Conservation (phyloP, 176 grass and related monocot species). For the Aegilops tauschii region DNA sequence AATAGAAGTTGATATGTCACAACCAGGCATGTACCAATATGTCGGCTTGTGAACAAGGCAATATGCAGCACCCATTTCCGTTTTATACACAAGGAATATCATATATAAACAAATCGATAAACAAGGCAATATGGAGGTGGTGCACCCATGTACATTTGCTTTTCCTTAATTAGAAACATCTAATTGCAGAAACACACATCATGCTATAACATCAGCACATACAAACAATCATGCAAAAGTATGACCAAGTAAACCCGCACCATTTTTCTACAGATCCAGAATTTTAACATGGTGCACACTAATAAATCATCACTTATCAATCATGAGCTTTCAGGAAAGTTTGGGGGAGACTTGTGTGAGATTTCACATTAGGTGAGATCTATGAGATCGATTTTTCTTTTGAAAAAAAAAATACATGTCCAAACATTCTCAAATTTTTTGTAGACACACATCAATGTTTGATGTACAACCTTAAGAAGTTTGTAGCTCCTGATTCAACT, state of each 20-base stretch:
- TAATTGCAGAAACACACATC: neutral
- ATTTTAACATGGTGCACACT: neutral
- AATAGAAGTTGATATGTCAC: slow-evolving; percentile 1
- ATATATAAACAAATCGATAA: neutral
- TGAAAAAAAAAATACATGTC: no score
- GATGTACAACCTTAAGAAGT: no score
- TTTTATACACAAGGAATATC: slow-evolving; percentile 9
- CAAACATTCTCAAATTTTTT: no score
- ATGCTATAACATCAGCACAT: neutral
- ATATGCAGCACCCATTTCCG: neutral
- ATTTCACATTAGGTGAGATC: no score
- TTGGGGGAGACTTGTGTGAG: no score
- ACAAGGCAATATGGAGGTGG: neutral
- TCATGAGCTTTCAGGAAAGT: no score
- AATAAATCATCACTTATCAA: no score
- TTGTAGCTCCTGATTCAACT: no score
- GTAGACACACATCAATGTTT: no score
- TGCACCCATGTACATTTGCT: neutral
- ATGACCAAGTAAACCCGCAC: neutral
- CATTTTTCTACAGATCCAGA: neutral
- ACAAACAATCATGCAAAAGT: neutral
- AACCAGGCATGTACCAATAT: slow-evolving; percentile 18
- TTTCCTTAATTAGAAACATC: neutral
- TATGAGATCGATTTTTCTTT: no score
- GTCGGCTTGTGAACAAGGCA: slow-evolving; percentile 13